Evolutionary conservation across 176 grass and related monocot species (phyloP).

Genomic region (Poa pratensis): DNA sequence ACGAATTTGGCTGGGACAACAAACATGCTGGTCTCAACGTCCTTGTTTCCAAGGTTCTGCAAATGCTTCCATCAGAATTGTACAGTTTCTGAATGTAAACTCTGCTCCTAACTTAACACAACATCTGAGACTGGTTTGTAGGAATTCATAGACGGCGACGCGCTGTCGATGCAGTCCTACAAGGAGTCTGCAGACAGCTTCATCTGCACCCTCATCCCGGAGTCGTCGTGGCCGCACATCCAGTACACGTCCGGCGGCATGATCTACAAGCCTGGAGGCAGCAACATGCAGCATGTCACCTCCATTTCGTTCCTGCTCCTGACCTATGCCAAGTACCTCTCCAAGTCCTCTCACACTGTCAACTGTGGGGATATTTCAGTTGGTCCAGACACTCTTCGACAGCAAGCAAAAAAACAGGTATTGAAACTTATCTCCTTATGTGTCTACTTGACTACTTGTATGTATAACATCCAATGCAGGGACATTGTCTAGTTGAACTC

Average conservation of each 20-base stretch:
- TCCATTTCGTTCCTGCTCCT: conserved; percentile 89
- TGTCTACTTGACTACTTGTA: neutral
- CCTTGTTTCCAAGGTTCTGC: conserved; percentile 72
- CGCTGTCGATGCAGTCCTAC: conserved; percentile 73
- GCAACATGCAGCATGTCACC: conserved; percentile 99
- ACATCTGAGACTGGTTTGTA: conserved; percentile 15
- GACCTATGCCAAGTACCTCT: conserved; percentile 86
- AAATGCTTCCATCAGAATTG: neutral
- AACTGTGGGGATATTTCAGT: conserved; percentile 76
- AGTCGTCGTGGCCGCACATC: conserved; percentile 82
- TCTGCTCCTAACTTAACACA: neutral
- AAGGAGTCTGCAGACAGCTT: conserved; percentile 85
- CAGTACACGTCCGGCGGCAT: conserved; percentile 80
- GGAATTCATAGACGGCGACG: conserved; percentile 88
- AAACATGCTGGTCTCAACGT: conserved; percentile 97
- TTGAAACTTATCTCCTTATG: neutral
- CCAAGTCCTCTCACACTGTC: conserved; percentile 71
- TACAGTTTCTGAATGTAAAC: neutral
- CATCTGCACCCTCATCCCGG: conserved; percentile 91
- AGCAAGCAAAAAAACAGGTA: conserved; percentile 80
- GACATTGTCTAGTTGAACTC: neutral
- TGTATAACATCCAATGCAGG: neutral
- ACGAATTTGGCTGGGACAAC: conserved; percentile 98
- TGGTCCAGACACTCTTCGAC: conserved; percentile 60
- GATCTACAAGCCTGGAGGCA: conserved; percentile 93